These are phyloP conservation scores for Suaeda aralocaspica DNA, from an alignment of 148 eudicot species.

Conservation along the genomic window DNA sequence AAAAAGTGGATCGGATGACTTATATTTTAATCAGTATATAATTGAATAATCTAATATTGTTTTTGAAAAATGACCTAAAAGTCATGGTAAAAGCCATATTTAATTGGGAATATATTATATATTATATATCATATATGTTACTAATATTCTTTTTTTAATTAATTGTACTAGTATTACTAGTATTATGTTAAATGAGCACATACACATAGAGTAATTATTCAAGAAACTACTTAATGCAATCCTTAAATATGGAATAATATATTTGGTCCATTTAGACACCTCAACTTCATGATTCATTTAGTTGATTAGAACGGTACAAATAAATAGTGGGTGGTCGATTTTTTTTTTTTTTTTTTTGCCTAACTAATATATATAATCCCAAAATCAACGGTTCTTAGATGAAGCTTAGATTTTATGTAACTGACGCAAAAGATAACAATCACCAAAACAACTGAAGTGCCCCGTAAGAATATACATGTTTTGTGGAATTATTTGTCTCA, in stretches of 20 bases:
- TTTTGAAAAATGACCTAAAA: no score
- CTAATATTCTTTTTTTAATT: no score
- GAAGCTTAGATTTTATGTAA: not conserved
- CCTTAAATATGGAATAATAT: not conserved
- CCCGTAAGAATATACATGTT: conserved; percentile 33
- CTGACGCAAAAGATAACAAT: conserved; percentile 8
- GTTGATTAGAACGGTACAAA: not conserved
- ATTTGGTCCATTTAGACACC: conserved; percentile 6
- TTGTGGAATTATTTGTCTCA: conserved; percentile 26
- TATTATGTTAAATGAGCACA: not conserved
- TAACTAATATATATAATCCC: not conserved
- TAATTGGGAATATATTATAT: no score
- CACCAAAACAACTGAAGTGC: conserved; percentile 35
- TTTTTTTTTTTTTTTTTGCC: no score
- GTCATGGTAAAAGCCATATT: no score
- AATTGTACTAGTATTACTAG: no score
- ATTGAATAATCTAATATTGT: no score
- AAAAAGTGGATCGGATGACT: no score
- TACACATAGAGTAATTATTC: not conserved
- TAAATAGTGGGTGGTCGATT: conserved; percentile 10
- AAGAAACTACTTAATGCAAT: not conserved
- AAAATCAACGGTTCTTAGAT: conserved; percentile 12
- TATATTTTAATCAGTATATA: no score
- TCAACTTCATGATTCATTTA: conserved; percentile 8
- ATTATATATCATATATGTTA: no score